Conservation (phyloP, 2,329 filamentous ascomycete genomes). For the Ascochyta pisi region DNA sequence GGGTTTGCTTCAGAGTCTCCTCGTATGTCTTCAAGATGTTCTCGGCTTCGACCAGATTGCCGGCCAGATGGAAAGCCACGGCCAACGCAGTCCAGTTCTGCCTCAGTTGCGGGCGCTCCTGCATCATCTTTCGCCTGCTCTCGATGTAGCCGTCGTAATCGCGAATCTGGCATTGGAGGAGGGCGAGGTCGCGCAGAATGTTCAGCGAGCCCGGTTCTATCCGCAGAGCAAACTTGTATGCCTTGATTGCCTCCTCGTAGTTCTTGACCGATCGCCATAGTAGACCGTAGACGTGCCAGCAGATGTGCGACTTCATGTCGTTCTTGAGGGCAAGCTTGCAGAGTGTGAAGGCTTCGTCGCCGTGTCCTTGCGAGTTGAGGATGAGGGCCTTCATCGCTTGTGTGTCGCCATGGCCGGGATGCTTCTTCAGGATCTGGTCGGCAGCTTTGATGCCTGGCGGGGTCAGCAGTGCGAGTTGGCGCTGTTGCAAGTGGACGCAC, state of each 20-base stretch:
- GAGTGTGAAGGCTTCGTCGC: constrained; percentile 90
- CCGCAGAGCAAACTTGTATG: constrained; percentile 93
- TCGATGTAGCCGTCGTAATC: constrained; percentile 94
- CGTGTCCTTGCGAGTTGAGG: constrained; percentile 89
- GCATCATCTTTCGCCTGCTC: constrained; percentile 86
- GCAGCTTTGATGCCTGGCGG: constrained; percentile 82
- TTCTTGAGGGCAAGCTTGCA: constrained; percentile 91
- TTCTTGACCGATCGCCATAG: constrained; percentile 95
- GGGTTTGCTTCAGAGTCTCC: constrained; percentile 84
- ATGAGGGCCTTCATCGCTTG: constrained; percentile 99
- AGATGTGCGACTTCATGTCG: constrained; percentile 99
- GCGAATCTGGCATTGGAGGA: constrained; percentile 94
- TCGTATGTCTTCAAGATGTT: constrained; percentile 91
- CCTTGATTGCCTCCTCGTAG: constrained; percentile 98
- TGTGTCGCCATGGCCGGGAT: constrained; percentile 95
- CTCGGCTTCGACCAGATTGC: constrained; percentile 84
- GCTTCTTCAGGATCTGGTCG: constrained; percentile 94
- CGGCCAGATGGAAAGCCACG: constrained; percentile 89
- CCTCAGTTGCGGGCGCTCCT: constrained; percentile 78
- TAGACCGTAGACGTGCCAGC: constrained; percentile 98
- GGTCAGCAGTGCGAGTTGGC: constrained; percentile 29
- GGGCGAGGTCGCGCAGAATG: constrained; percentile 91
- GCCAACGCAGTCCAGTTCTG: constrained; percentile 99
- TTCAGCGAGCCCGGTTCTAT: constrained; percentile 94
- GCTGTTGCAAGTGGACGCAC: constrained; percentile 46